Conservation (phyloP, 176 grass and related monocot genomes). For the Oryza punctata region DNA sequence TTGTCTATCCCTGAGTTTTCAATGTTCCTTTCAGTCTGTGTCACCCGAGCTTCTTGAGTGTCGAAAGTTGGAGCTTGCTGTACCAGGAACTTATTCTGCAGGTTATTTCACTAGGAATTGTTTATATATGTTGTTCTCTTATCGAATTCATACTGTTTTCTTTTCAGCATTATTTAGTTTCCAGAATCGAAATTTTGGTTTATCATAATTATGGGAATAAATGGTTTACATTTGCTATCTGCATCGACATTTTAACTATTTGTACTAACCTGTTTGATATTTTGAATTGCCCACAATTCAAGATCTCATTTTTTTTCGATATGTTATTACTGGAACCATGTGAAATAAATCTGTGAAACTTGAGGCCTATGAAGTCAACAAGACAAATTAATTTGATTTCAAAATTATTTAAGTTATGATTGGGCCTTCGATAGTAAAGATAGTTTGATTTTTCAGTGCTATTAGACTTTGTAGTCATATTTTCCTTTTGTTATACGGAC, state of each 20-base stretch:
- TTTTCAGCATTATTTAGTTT: background rate
- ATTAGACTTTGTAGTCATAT: background rate
- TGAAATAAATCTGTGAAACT: background rate
- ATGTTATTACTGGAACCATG: slow-evolving; percentile 18
- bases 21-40: slow-evolving; percentile 77
- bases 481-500: background rate
- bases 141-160: background rate
- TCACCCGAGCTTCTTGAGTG: slow-evolving; percentile 97
- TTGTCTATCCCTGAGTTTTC: slow-evolving; percentile 25
- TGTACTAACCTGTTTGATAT: background rate
- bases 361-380: background rate
- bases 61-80: slow-evolving; percentile 87
- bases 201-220: slow-evolving; percentile 1
- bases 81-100: slow-evolving; percentile 94
- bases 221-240: slow-evolving; percentile 13
- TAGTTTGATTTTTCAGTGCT: background rate
- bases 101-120: slow-evolving; percentile 44
- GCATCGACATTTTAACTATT: background rate
- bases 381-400: slow-evolving; percentile 9
- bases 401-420: background rate
- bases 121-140: slow-evolving; percentile 21
- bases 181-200: background rate
- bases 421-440: background rate
- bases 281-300: background rate
- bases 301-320: background rate